These are phyloP conservation scores for Aspergillus glaucus DNA, from an alignment of 2,329 filamentous ascomycete species.

Conservation along the genomic window DNA sequence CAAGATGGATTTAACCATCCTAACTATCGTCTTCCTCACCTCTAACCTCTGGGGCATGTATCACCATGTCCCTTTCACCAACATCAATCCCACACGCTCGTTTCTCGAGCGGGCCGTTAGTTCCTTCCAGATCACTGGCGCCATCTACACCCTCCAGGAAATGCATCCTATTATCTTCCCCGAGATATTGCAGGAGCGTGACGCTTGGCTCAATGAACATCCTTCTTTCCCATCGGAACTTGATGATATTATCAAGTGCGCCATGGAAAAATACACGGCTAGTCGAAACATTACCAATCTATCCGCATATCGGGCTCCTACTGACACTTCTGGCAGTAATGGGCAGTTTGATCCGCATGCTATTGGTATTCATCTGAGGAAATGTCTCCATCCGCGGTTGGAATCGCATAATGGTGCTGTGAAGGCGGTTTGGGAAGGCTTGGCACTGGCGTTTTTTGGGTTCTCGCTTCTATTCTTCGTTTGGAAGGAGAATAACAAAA, in stretches of 20 bases:
- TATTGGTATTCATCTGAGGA: too few species aligned
- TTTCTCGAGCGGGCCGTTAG: constrained; percentile 12
- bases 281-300: not conserved
- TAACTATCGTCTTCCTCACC: constrained; percentile 11
- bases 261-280: not conserved
- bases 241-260: not conserved
- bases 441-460: too few species aligned
- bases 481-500: too few species aligned
- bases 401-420: too few species aligned
- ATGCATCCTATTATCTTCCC: constrained; percentile 1
- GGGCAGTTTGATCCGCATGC: too few species aligned
- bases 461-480: too few species aligned
- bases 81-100: constrained; percentile 11
- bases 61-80: constrained; percentile 14
- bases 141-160: constrained; percentile 7
- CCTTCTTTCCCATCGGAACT: not conserved
- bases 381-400: too few species aligned
- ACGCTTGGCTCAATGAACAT: not conserved
- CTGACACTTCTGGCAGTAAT: not conserved
- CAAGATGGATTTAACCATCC: constrained; percentile 13
- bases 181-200: not conserved
- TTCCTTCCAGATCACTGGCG: constrained; percentile 14
- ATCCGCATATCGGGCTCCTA: not conserved
- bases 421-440: too few species aligned
- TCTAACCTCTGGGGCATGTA: constrained; percentile 16